phyloP scores from a whole-genome alignment of 441 rosid genomes.

The Brassica hybrid region DNA sequence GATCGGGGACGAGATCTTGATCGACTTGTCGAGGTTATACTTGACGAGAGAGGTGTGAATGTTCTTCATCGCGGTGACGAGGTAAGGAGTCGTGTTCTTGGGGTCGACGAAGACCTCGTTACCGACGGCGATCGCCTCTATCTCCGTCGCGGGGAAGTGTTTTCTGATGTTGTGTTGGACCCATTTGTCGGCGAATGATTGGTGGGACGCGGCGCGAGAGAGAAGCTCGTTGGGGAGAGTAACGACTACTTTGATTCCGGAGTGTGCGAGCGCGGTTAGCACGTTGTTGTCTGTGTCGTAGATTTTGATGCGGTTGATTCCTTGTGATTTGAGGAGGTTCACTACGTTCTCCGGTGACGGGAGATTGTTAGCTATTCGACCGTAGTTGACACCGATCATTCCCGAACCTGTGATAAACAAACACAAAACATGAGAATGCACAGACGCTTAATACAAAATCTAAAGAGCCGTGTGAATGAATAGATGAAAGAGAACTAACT shows the following conservation, averaged over 20 bases:
- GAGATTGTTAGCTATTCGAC: slow-evolving; percentile 51
- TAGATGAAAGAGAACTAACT: background rate
- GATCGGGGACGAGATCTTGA: slow-evolving; percentile 65
- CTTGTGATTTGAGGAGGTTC: slow-evolving; percentile 45
- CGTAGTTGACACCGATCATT: slow-evolving; percentile 43
- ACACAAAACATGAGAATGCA: background rate
- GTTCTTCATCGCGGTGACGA: slow-evolving; percentile 39
- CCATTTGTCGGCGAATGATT: slow-evolving; percentile 64
- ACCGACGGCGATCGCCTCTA: slow-evolving; percentile 74
- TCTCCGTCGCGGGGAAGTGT: slow-evolving; percentile 55
- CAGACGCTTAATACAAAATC: background rate
- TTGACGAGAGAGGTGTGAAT: slow-evolving; percentile 34
- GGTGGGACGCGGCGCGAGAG: slow-evolving; percentile 50
- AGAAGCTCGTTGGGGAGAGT: slow-evolving; percentile 41
- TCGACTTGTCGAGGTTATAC: slow-evolving; percentile 30
- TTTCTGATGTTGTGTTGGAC: slow-evolving; percentile 50
- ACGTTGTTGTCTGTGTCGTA: slow-evolving; percentile 49
- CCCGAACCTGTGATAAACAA: slow-evolving; percentile 15
- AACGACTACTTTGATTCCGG: slow-evolving; percentile 35
- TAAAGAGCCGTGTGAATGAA: background rate
- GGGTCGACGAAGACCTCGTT: slow-evolving; percentile 77
- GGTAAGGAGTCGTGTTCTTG: slow-evolving; percentile 23
- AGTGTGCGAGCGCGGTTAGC: slow-evolving; percentile 34
- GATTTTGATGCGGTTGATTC: slow-evolving; percentile 51
- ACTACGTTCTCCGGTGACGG: slow-evolving; percentile 45